Conservation (phyloP, 352 stramenopile species). For the Phytophthora idaei region DNA sequence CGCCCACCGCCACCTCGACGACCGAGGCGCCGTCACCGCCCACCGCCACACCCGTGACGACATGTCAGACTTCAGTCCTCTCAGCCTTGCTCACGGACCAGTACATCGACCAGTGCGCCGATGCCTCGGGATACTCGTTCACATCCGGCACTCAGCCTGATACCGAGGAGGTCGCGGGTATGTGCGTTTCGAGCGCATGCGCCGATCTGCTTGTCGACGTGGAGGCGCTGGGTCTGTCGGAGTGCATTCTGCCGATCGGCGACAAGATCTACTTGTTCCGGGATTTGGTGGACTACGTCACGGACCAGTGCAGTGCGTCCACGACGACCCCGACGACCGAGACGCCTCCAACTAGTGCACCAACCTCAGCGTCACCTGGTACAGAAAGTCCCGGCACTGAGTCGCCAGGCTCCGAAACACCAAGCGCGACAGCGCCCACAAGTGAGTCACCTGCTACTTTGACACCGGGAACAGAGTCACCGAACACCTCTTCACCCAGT, state of each 20-base stretch:
- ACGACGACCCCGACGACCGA: constrained; percentile 1
- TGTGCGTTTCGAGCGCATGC: constrained; percentile 29
- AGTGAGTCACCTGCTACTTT: background rate
- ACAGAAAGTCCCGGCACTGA: background rate
- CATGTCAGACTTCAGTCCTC: constrained; percentile 13
- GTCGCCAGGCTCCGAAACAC: background rate
- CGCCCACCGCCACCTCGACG: constrained; percentile 7
- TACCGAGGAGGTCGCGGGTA: constrained; percentile 18
- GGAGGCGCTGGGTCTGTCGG: constrained; percentile 25
- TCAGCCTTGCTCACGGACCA: constrained; percentile 21
- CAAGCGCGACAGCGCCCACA: background rate
- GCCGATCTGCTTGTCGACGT: constrained; percentile 24
- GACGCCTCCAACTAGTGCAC: background rate
- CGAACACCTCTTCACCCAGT: too few relatives aligned
- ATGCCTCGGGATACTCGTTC: constrained; percentile 32
- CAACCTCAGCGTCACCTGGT: background rate
- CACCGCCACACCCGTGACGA: constrained; percentile 16
- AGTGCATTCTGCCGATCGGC: constrained; percentile 31
- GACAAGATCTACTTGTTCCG: constrained; percentile 35
- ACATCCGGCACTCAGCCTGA: constrained; percentile 26
- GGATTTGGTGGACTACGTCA: constrained; percentile 29
- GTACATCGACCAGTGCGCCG: constrained; percentile 28
- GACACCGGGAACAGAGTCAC: constrained; percentile 1
- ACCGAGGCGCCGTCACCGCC: constrained; percentile 13
- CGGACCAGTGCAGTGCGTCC: constrained; percentile 19